Evolutionary conservation across 2,329 filamentous ascomycete genomes (phyloP).

Genomic region (Bipolaris sorokiniana): DNA sequence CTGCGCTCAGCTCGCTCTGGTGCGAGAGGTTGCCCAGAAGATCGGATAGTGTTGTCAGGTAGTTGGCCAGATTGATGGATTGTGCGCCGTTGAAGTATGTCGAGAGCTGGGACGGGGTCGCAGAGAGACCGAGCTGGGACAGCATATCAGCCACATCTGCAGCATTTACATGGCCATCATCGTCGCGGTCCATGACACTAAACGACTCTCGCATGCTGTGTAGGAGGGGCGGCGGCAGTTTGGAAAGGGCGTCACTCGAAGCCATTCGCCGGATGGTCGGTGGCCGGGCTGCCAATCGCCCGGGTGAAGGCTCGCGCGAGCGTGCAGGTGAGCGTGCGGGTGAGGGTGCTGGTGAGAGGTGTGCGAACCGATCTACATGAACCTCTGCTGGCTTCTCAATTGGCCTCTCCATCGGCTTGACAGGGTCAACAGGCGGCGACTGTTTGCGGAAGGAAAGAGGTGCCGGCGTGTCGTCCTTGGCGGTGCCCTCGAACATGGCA

Average conservation of each 20-base stretch:
- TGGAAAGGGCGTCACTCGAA: slow-evolving; percentile 59
- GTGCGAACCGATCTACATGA: background rate
- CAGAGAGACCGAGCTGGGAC: slow-evolving; percentile 80
- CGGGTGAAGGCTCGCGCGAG: background rate
- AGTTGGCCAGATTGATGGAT: slow-evolving; percentile 82
- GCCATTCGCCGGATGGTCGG: slow-evolving; percentile 32
- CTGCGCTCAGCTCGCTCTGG: slow-evolving; percentile 79
- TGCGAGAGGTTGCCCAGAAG: slow-evolving; percentile 77
- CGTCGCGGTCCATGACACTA: slow-evolving; percentile 88
- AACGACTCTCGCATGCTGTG: slow-evolving; percentile 91
- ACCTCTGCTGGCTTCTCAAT: slow-evolving; percentile 53
- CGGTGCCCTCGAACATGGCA: slow-evolving; percentile 45
- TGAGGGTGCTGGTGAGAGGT: background rate
- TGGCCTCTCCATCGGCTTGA: slow-evolving; percentile 12
- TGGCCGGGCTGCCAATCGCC: slow-evolving; percentile 30
- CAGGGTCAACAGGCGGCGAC: slow-evolving; percentile 6
- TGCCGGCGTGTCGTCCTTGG: slow-evolving; percentile 40
- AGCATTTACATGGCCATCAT: slow-evolving; percentile 79
- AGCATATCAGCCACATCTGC: slow-evolving; percentile 90
- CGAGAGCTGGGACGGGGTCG: slow-evolving; percentile 72
- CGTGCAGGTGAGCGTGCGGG: slow-evolving; percentile 24
- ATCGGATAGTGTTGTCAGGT: slow-evolving; percentile 80
- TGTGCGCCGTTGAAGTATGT: slow-evolving; percentile 77
- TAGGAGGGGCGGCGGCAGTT: slow-evolving; percentile 80
- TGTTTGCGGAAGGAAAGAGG: slow-evolving; percentile 18